Evolutionary conservation across 257 asterid species (phyloP), one percentile per base, ranked within the genome.

Genomic region (Vinca minor): DNA sequence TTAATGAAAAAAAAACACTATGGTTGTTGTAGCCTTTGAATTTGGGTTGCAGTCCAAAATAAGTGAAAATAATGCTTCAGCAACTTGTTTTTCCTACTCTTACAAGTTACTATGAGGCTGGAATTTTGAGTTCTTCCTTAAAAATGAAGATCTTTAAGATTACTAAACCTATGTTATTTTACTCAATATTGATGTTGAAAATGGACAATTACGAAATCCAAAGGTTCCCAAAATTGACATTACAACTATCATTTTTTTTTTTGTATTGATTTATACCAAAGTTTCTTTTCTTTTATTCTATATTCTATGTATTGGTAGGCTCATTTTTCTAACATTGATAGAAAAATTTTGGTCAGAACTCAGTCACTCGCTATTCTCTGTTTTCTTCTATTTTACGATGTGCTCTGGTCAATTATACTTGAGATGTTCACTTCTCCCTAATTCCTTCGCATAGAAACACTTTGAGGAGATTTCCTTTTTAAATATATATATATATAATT

Each of bases 201-300:
- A 21, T 29, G 2, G 17, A 42, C 56, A 44, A 35, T 31, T 20
- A 64, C 53, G 57, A 18, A 42, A 62, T 21, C 29, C 41, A 13
- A 62, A 53, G 69, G 64, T 36, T 31, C 46, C 74, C 58, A 5
- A 69, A 52, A 69, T 49, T 64, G 73, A 62, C 58, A 52, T n/a
- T 34, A 50, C 69, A 69, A 29, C 73, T 25, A 42, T 12, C 63
- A 1, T 49, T 29, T 11, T 0, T 13, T 49, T 29, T 11, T 0
- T 13, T 41, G 8, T 4, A 21, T 23, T 15, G 23, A 15, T 7
- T 56, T 56, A 11, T 17, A 56, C 62, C 26, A 8, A 14, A 34
- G 18, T 34, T 34, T 3, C 7, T 34, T n/a, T n/a, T 12, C 29
- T 20, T 55, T 56, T n/a, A 14, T 50, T 20, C 26, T 9, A 11